A percentile compares a stretch with the other conserved stretches of the same genome.
Conservation (phyloP, 495 filamentous ascomycete genomes). For the Terfezia boudieri region DNA sequence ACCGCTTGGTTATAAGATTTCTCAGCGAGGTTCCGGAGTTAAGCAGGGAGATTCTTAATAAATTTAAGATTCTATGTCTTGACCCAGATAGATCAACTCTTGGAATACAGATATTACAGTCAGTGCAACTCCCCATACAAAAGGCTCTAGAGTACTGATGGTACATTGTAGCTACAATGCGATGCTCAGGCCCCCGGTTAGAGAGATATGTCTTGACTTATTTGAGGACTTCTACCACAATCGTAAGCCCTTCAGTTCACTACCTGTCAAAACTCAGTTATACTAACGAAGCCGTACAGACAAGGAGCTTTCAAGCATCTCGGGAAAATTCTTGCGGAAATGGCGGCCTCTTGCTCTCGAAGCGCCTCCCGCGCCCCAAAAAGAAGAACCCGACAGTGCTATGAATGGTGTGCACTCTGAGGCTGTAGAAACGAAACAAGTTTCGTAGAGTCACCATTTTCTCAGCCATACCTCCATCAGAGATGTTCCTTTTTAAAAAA, state of each 20-base stretch:
- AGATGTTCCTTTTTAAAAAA: no score
- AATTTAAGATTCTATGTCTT: conserved; percentile 58
- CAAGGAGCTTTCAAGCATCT: conserved; percentile 31
- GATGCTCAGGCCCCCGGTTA: conserved; percentile 65
- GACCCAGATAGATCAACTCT: conserved; percentile 62
- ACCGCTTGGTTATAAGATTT: conserved; percentile 74
- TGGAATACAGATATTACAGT: conserved; percentile 39
- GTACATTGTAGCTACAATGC: conserved; percentile 41
- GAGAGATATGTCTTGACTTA: conserved; percentile 57
- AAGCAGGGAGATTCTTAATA: conserved; percentile 40
- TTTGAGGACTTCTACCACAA: conserved; percentile 71
- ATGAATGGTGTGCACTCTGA: no score
- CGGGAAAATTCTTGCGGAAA: conserved; percentile 30
- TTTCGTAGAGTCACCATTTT: no score
- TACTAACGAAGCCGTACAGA: conserved; percentile 1
- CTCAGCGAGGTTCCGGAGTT: conserved; percentile 78
- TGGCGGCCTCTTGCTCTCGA: conserved; percentile 31
- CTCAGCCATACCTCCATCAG: no score
- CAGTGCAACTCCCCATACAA: conserved; percentile 21
- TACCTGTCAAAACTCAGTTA: no score
- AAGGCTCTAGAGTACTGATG: conserved; percentile 20
- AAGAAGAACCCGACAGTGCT: no score
- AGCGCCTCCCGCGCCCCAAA: conserved; percentile 8
- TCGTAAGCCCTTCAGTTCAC: conserved; percentile 28
- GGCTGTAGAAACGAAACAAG: no score